Conservation (phyloP, 805 yeast genomes). For the Nakazawaea peltata region DNA sequence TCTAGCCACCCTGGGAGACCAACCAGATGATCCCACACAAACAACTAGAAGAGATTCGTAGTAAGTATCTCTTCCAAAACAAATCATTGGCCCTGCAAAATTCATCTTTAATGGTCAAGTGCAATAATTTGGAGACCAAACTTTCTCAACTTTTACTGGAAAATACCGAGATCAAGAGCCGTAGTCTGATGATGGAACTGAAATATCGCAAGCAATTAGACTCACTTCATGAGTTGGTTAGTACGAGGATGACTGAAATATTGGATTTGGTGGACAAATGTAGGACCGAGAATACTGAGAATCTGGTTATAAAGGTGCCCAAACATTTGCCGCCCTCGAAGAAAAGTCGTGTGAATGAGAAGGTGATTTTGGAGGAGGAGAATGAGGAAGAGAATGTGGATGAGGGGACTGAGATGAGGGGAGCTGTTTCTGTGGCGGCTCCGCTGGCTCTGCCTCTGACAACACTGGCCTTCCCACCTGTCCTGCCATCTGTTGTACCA, state of each 20-base stretch:
- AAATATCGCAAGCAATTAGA: conserved; percentile 6
- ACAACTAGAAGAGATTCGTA: conserved; percentile 11
- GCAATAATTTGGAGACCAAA: conserved; percentile 44
- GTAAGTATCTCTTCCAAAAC: conserved; percentile 37
- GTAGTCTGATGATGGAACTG: conserved; percentile 15
- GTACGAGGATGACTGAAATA: conserved; percentile 11
- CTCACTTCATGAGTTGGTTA: conserved; percentile 11
- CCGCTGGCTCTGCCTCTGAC: no score
- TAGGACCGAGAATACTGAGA: conserved; percentile 9
- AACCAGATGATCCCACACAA: neutral
- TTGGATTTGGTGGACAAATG: conserved; percentile 10
- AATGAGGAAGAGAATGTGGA: neutral
- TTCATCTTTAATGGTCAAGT: conserved; percentile 40
- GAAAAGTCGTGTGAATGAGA: neutral
- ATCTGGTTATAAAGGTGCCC: neutral
- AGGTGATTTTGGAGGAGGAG: neutral
- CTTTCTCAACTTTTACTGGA: conserved; percentile 42
- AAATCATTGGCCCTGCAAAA: conserved; percentile 52
- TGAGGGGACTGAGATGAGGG: neutral
- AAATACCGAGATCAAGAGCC: conserved; percentile 34
- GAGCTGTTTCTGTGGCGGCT: conserved; percentile 2
- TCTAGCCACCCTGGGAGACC: neutral
- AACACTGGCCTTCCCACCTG: no score
- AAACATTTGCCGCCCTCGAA: neutral
- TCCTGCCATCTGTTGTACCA: no score